Evolutionary conservation across 805 yeast genomes (phyloP).

Genomic region (Lachancea kluyveri): DNA sequence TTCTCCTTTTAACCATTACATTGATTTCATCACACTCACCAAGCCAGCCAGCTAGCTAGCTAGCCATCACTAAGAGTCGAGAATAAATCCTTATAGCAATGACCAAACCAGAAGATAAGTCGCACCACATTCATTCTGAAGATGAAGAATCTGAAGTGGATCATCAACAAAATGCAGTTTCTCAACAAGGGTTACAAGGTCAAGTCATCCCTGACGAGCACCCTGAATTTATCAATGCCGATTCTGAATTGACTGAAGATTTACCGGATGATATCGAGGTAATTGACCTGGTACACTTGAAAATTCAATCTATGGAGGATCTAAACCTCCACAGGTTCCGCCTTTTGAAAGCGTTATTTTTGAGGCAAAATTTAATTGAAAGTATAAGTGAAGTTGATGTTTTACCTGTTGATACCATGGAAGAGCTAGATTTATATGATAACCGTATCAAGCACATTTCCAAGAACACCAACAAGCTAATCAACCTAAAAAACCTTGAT

Average conservation of each 20-base stretch:
- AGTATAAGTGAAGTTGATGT: constrained; percentile 66
- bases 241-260: constrained; percentile 55
- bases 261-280: constrained; percentile 51
- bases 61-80: too few species aligned
- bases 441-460: constrained; percentile 85
- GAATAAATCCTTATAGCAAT: too few species aligned
- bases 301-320: constrained; percentile 57
- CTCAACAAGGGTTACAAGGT: too few species aligned
- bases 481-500: constrained; percentile 57
- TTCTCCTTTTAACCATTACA: too few species aligned
- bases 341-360: constrained; percentile 52
- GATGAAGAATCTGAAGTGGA: too few species aligned
- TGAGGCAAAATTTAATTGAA: constrained; percentile 79
- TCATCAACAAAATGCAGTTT: too few species aligned
- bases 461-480: constrained; percentile 55
- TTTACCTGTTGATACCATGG: constrained; percentile 48
- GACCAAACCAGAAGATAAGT: too few species aligned
- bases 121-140: too few species aligned
- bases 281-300: constrained; percentile 64
- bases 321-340: constrained; percentile 52
- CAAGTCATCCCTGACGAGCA: constrained; percentile 30
- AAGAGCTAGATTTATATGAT: constrained; percentile 85
- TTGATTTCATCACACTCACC: too few species aligned
- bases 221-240: constrained; percentile 57
- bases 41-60: too few species aligned